Base-by-base conservation (phyloP, 2,329 filamentous ascomycete genomes). In the Penicillium sp. region DNA sequence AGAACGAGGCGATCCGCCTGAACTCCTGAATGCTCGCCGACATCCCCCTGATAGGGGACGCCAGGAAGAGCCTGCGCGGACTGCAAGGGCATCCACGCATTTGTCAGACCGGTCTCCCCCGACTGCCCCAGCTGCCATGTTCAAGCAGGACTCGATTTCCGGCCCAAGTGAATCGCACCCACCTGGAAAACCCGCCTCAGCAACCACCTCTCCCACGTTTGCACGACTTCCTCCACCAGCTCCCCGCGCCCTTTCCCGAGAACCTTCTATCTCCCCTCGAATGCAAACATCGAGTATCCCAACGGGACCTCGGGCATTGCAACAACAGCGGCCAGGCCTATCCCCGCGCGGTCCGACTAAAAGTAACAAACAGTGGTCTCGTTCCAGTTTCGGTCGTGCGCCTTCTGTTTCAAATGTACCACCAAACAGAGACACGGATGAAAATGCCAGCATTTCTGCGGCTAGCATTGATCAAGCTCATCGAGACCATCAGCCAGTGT, bases 251-350 rank as follows among this genome's bases (percentile, higher is more conserved):
- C 31, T 48, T 13, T 67, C 65, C 14, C 60, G 57, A 6, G 54
- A 58, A 38, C 50, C 59, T 2, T 59, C 59, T 8, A 67, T 63
- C 4, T 69, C 67, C 3, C 66, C 67, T 14, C 57, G 56, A 9
- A 60, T 63, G 52, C 54, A 59, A 32, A 47, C 60, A 17, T 57
- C 63, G 7, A 64, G 49, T 21, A 64, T 70, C 14, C 68, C 68
- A 9, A 70, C 66, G 7, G 68, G 65, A 3, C 67, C 68, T 21
- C 65, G 68, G 35, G 67, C 66, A 5, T 56, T 63, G n/a, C 59
- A 66, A 31, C 60, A 64, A 41, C 59, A n/a, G n/a, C n/a, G 62
- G 33, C 52, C 36, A 18, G 45, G 55, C 6, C 45, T 58, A 23
- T 53, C 53, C 10, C 57, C 62, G 8, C 56, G 64, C 18, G 57